These are phyloP conservation scores for Yamadazyma sp. DNA, from an alignment of 1,139 yeast genomes.

Conservation along the genomic window DNA sequence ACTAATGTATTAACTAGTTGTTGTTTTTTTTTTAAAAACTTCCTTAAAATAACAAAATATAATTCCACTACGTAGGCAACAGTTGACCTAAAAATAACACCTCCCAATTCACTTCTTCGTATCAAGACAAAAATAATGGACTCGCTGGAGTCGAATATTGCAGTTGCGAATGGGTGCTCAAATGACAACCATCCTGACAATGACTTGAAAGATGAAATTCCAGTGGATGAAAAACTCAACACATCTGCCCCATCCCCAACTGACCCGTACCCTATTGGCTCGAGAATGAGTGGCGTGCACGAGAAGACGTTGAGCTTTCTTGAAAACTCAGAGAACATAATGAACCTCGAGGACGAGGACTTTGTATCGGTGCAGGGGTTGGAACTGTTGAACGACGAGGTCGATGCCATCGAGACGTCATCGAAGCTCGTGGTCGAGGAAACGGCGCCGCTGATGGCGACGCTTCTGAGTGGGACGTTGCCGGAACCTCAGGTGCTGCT, in stretches of 20 bases:
- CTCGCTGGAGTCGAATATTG: background rate
- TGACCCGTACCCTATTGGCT: too few relatives aligned
- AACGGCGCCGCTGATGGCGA: too few relatives aligned
- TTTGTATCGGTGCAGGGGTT: background rate
- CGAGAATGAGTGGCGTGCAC: background rate
- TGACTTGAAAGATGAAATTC: background rate
- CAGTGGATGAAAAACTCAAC: background rate
- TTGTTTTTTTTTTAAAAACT: background rate
- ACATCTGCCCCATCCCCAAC: background rate
- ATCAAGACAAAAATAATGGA: background rate
- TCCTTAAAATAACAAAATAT: background rate
- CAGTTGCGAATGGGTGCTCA: background rate
- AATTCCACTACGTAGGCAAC: too few relatives aligned
- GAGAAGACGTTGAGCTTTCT: background rate
- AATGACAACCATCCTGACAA: background rate
- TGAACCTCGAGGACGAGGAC: background rate
- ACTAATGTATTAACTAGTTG: background rate
- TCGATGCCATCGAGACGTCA: background rate
- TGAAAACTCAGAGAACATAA: background rate
- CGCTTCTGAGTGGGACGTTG: too few relatives aligned
- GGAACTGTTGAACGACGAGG: background rate
- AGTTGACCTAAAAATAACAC: too few relatives aligned
- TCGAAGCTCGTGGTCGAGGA: too few relatives aligned
- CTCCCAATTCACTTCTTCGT: background rate
- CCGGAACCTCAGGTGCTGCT: too few relatives aligned